Conservation (phyloP, 106 monocot species). For the Phalaenopsis equestris region DNA sequence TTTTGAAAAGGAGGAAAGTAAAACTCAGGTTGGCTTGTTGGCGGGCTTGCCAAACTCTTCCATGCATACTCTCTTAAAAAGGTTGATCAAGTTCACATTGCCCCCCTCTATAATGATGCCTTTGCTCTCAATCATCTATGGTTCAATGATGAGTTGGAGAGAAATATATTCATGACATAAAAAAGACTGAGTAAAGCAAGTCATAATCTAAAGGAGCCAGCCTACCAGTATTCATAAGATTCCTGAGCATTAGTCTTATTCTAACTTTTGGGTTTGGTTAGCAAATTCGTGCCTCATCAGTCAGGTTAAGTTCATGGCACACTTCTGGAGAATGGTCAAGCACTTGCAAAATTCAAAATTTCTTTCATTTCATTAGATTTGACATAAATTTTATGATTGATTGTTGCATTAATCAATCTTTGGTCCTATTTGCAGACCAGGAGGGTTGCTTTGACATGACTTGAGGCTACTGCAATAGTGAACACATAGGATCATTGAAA, state of each 20-base stretch:
- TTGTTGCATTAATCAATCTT: background rate
- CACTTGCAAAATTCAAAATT: background rate
- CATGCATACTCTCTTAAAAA: no score
- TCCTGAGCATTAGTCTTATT: background rate
- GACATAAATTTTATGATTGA: background rate
- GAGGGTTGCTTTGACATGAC: background rate
- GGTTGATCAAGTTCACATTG: no score
- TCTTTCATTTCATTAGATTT: background rate
- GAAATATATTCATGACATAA: background rate
- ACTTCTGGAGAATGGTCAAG: background rate
- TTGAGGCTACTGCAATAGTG: background rate
- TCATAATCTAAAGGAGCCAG: background rate
- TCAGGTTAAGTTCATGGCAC: background rate
- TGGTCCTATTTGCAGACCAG: background rate
- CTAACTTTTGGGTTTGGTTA: background rate
- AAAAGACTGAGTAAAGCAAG: background rate
- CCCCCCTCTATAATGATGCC: no score
- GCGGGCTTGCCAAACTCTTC: no score
- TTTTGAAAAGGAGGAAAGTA: no score
- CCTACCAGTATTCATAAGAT: background rate
- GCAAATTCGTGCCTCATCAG: background rate
- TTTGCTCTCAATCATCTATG: no score
- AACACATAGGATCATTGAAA: background rate
- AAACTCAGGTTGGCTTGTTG: no score
- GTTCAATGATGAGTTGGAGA: background rate